Evolutionary conservation across 768 basidiomycete species (phyloP), one percentile per base, ranked within the genome.

Genomic region (Lentinula boryana): DNA sequence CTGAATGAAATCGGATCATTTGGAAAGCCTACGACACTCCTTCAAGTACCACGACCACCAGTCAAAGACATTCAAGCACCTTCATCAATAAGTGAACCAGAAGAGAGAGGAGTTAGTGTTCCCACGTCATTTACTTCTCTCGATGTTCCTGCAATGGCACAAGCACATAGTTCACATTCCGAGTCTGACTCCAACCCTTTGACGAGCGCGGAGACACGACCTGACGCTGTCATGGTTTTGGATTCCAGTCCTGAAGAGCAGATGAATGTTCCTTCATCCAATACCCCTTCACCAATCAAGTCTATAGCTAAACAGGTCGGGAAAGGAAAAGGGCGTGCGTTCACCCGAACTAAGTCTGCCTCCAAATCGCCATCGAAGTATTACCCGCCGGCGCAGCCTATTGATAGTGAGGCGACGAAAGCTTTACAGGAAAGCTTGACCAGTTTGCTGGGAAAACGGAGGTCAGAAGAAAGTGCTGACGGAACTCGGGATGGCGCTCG

Each of bases 401-500:
- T 83, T 33, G 76, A 78, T 51, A 73, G 75, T 52, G 76, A 80
- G 53, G 77, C 77, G 27, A 75, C 84, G n/a, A 81, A 76, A 65
- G 86, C 81, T 16, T 73, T 91, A 21, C 82, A 88, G 63, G 86
- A 89, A 64, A 87, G 83, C 62, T 82, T 91, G 53, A 83, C 84
- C 5, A 81, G 82, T 21, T 70, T 91, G 59, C 74, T 92, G 32
- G 89, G 89, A 8, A 92, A 93, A 69, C 79, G 89, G 8, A 76
- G 78, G 9, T 72, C 78, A 0, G 72, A 75, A 3, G 79, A 78
- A 10, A 76, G 77, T 3, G 78, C 79, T 52, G 71, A 69, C 16
- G 66, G 66, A 6, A 68, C 65, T 31, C 36, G 38, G 18, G 27
- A 36, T 23, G 63, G 57, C 10, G 56, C 46, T 35, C 59, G 60